These are phyloP conservation scores for Serendipita sp. DNA, from an alignment of 768 basidiomycete species.

Conservation along the genomic window DNA sequence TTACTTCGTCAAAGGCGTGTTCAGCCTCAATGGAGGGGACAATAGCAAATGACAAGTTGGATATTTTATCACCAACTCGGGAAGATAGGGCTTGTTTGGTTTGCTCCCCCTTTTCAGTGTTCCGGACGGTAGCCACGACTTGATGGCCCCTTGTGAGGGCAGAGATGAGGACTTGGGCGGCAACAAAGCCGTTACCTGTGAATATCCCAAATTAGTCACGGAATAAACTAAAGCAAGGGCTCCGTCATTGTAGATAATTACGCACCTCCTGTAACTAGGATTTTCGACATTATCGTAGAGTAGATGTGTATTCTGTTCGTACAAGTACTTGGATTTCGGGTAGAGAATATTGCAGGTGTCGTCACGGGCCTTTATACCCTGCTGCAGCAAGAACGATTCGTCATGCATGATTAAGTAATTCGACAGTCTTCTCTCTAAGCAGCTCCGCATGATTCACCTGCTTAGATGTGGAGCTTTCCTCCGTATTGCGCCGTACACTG, in stretches of 20 bases:
- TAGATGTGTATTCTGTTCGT: no score
- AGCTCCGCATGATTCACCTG: no score
- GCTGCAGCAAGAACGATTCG: no score
- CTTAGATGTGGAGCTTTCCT: no score
- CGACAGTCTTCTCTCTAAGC: no score
- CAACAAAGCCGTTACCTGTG: conserved; percentile 3
- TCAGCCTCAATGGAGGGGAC: background rate
- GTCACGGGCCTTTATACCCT: no score
- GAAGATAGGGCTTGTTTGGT: background rate
- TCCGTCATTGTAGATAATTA: background rate
- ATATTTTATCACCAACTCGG: background rate
- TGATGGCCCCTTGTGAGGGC: background rate
- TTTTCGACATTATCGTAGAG: background rate
- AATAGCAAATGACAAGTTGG: background rate
- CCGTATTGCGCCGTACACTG: no score
- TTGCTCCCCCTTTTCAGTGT: background rate
- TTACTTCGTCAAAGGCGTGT: background rate
- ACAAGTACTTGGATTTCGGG: no score
- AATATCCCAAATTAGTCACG: background rate
- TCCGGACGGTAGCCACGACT: background rate
- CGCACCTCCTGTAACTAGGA: background rate
- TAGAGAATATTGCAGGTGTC: no score
- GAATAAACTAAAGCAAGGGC: background rate
- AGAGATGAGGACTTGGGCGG: background rate
- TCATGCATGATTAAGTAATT: no score